Percentiles rank a stretch among this genome's conserved stretches.
These are phyloP conservation scores for Macroventuria anomochaeta DNA, from an alignment of 2,329 filamentous ascomycete genomes.

Conservation along the genomic window DNA sequence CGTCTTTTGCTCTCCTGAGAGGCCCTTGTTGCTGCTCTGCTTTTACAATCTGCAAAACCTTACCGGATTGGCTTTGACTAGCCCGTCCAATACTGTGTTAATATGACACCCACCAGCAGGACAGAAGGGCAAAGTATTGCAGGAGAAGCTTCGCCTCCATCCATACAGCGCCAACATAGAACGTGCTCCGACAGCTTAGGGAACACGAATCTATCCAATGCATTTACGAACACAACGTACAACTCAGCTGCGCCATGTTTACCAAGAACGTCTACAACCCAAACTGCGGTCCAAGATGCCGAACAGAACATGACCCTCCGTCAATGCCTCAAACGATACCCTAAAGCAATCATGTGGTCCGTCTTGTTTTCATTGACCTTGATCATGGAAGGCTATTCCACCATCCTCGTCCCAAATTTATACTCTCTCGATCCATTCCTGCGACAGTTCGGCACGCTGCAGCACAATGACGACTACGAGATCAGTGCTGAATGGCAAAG, in stretches of 20 bases:
- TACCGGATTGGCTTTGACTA: neutral
- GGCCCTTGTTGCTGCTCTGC: neutral
- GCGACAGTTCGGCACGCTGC: constrained; percentile 40
- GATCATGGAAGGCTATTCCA: constrained; percentile 86
- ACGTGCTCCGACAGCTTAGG: constrained; percentile 1
- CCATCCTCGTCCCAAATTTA: constrained; percentile 78
- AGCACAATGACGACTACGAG: constrained; percentile 32
- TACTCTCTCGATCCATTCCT: constrained; percentile 57
- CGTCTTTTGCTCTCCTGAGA: neutral
- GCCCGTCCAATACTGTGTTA: neutral
- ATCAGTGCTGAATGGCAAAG: constrained; percentile 52
- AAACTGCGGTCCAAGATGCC: neutral
- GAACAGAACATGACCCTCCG: constrained; percentile 55
- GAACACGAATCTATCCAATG: neutral
- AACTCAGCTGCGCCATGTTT: constrained; percentile 7
- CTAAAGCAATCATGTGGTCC: constrained; percentile 84
- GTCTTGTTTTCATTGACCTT: constrained; percentile 82
- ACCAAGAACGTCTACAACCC: neutral
- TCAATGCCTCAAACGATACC: constrained; percentile 78
- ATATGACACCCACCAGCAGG: neutral
- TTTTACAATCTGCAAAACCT: neutral
- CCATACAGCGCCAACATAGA: neutral
- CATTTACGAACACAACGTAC: neutral
- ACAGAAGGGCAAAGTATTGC: neutral
- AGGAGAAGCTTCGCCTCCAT: neutral